Percentiles rank a stretch among this genome's conserved stretches.
These are phyloP conservation scores for Solanum paucissectum DNA, from an alignment of 257 asterid genomes.

Conservation along the genomic window DNA sequence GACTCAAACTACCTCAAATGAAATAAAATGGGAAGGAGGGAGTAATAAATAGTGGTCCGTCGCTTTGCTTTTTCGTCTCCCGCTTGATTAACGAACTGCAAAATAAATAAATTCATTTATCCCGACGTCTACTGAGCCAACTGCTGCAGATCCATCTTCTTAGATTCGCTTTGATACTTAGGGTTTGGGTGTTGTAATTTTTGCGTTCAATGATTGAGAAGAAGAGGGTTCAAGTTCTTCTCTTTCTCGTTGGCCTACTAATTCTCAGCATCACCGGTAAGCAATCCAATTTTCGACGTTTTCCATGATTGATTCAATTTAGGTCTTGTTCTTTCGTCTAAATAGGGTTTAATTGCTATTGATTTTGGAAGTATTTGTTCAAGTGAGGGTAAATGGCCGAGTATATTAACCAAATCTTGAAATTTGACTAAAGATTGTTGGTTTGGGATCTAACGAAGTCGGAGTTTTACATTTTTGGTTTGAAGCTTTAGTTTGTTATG, in stretches of 20 bases:
- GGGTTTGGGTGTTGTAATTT: background rate
- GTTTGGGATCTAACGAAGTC: background rate
- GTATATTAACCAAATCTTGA: background rate
- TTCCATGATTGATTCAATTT: background rate
- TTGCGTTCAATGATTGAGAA: constrained; percentile 31
- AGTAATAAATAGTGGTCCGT: background rate
- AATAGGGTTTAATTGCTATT: background rate
- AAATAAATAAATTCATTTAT: background rate
- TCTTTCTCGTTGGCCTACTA: constrained; percentile 46
- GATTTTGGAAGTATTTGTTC: background rate
- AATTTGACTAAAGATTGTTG: background rate
- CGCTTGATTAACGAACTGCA: background rate
- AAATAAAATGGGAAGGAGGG: too few relatives aligned
- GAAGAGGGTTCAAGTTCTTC: constrained; percentile 54
- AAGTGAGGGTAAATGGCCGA: background rate
- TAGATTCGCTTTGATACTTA: background rate
- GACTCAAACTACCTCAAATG: too few relatives aligned
- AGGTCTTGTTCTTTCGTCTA: background rate
- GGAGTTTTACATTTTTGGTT: background rate
- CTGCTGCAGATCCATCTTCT: background rate
- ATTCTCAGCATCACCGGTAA: constrained; percentile 73
- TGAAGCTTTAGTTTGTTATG: background rate
- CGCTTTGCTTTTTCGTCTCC: background rate
- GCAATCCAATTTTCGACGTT: background rate
- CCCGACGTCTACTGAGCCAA: background rate